Base-by-base conservation (phyloP, 768 basidiomycete species). In the Dictyophora rubrovolvata region DNA sequence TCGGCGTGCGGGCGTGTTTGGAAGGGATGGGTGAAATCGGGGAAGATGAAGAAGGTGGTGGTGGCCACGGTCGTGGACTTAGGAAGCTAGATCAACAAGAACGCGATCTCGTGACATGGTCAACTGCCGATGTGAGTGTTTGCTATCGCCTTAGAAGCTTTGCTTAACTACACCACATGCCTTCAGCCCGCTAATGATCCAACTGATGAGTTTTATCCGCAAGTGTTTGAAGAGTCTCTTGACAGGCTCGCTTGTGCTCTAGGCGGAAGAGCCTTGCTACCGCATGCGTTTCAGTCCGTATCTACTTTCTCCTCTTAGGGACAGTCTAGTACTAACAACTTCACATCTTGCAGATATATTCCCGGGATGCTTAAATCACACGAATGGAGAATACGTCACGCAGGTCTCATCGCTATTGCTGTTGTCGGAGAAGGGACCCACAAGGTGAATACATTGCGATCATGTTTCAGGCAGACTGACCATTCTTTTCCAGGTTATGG, bases 341-440 rank as follows among this genome's bases (percentile, higher is more conserved):
- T 21, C 5, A 9, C 17, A 3, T 16, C 20, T 34, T n/a, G 16
- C 36, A 58, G 56, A 69, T 83, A 84, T 60, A 89, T 91, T 14
- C 89, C 89, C 0, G 84, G 83, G 0, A 89, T 94, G 85, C 75
- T 93, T 59, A 80, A 79, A 0, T 84, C 80, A 57, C 85, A 84
- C 61, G 88, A 93, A 69, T 95, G 93, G 93, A 77, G 88, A 55
- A 78, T 83, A 23, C 76, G 91, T 28, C 90, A 94, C 65, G 90
- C 89, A 0, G 92, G 87, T 11, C 72, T 94, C 22, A 89, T 92
- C 81, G 89, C 89, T 0, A 86, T 95, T 59, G 89, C 89, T 0
- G 81, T 86, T 0, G 85, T 93, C 54, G 89, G 83, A 0, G 92
- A 93, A 70, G 92, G 92, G 1, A 89, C 88, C 0, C 82, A 79